phyloP scores from a whole-genome alignment of 179 eudicot species.

The Silene coronaria region DNA sequence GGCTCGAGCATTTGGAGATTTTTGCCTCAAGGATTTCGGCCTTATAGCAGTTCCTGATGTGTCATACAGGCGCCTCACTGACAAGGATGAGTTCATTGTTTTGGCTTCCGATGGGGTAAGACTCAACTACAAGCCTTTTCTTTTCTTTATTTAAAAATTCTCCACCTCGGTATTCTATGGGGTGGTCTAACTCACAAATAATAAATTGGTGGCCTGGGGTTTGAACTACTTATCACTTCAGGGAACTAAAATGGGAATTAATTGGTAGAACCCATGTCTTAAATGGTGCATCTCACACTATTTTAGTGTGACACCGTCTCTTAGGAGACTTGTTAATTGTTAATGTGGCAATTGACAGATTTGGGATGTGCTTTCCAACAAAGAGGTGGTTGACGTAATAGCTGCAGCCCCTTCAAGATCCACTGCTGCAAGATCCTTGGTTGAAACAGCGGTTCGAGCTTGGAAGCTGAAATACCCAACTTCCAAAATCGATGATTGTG shows the following conservation, averaged over 20 bases:
- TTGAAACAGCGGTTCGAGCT: constrained; percentile 71
- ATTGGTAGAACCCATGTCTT: not conserved
- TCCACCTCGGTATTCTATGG: too few species aligned
- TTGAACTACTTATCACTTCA: too few species aligned
- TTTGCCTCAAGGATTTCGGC: constrained; percentile 87
- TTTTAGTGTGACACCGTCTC: not conserved
- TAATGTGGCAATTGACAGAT: constrained; percentile 32
- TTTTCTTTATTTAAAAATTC: not conserved
- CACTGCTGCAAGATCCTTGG: constrained; percentile 52
- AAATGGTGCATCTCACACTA: not conserved
- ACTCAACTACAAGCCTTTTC: not conserved
- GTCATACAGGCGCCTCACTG: constrained; percentile 53
- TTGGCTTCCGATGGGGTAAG: constrained; percentile 86
- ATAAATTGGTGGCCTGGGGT: too few species aligned
- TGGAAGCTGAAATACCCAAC: constrained; percentile 81
- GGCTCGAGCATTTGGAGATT: constrained; percentile 96
- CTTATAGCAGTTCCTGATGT: constrained; percentile 79
- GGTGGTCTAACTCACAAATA: too few species aligned
- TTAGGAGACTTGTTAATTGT: not conserved
- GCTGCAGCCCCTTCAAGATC: constrained; percentile 50
- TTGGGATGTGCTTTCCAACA: constrained; percentile 88
- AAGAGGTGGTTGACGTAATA: constrained; percentile 70
- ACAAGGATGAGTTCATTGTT: constrained; percentile 73
- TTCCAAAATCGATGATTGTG: constrained; percentile 85
- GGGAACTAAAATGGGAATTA: too few species aligned